phyloP scores from a whole-genome alignment of 1,284 basidiomycete genomes.

The Ceratobasidium sp. region DNA sequence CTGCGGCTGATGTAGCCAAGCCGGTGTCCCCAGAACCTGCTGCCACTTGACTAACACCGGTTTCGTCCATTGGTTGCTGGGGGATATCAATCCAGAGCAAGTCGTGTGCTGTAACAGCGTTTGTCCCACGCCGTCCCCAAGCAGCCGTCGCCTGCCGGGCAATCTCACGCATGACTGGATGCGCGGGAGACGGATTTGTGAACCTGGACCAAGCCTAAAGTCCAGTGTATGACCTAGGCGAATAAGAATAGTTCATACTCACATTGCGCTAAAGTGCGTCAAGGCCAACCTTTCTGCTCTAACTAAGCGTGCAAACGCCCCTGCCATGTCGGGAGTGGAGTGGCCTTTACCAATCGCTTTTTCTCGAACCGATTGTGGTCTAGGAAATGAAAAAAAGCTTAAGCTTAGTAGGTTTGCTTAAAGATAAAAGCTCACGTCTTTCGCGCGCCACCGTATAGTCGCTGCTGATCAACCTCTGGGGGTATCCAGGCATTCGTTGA shows the following conservation, averaged over 20 bases:
- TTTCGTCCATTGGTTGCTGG: constrained; percentile 8
- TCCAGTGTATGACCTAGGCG: constrained; percentile 5
- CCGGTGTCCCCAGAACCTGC: neutral
- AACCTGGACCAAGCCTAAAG: constrained; percentile 12
- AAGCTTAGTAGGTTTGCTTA: neutral
- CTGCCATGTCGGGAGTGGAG: constrained; percentile 88
- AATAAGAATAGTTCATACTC: constrained; percentile 49
- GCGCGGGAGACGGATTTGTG: constrained; percentile 24
- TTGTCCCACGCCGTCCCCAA: constrained; percentile 21
- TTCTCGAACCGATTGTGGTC: constrained; percentile 62
- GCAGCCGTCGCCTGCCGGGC: constrained; percentile 41
- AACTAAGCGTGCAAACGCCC: constrained; percentile 77
- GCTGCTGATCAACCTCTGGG: constrained; percentile 61
- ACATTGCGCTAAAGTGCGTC: constrained; percentile 88
- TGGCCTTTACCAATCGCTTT: constrained; percentile 80
- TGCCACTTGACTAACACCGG: neutral
- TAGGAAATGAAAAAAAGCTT: neutral
- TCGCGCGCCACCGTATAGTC: constrained; percentile 60
- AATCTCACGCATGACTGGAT: constrained; percentile 42
- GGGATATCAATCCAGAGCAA: constrained; percentile 39
- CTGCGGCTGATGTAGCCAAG: neutral
- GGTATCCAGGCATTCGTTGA: constrained; percentile 89
- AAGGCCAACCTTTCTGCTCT: constrained; percentile 78
- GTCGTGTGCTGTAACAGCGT: constrained; percentile 28
- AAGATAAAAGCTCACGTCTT: constrained; percentile 27